Conservation (phyloP, 805 yeast species). For the Lachancea cidri region DNA sequence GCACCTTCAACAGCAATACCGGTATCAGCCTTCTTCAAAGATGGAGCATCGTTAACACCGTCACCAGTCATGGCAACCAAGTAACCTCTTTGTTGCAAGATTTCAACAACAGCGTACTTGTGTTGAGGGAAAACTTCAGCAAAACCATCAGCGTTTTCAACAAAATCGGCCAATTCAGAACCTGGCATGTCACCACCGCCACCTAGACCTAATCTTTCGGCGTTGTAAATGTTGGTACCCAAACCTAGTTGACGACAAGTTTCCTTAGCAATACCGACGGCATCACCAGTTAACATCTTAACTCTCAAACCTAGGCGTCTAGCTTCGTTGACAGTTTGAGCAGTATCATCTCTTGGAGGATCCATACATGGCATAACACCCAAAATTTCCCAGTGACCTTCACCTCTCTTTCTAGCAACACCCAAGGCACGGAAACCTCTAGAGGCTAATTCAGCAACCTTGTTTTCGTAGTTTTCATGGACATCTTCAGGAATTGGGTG, state of each 20-base stretch:
- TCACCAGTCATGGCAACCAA: constrained; percentile 99
- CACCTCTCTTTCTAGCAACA: constrained; percentile 98
- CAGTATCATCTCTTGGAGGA: constrained; percentile 98
- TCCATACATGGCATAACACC: constrained; percentile 99
- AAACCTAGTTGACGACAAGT: constrained; percentile 96
- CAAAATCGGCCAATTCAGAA: constrained; percentile 95
- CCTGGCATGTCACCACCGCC: constrained; percentile 97
- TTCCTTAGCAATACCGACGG: constrained; percentile 98
- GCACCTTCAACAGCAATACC: constrained; percentile 99
- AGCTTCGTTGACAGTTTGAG: constrained; percentile 89
- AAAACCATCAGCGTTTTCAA: constrained; percentile 96
- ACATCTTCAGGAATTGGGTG: constrained; percentile 93
- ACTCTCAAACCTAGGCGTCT: constrained; percentile 87
- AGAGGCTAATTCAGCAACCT: constrained; percentile 95
- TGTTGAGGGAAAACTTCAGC: constrained; percentile 99
- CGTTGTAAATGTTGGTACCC: constrained; percentile 94
- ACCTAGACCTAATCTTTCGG: constrained; percentile 93
- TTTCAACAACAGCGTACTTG: constrained; percentile 93
- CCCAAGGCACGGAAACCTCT: constrained; percentile 98
- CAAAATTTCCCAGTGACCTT: constrained; percentile 95
- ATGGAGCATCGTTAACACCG: constrained; percentile 98
- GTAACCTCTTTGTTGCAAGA: constrained; percentile 92
- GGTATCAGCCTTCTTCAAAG: constrained; percentile 90
- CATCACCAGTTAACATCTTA: constrained; percentile 98
- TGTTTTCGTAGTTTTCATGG: constrained; percentile 91